Percentiles rank a stretch among this genome's conserved stretches.
These are phyloP conservation scores for Penicillium sp. DNA, from an alignment of 2,329 filamentous ascomycete genomes.

Conservation along the genomic window DNA sequence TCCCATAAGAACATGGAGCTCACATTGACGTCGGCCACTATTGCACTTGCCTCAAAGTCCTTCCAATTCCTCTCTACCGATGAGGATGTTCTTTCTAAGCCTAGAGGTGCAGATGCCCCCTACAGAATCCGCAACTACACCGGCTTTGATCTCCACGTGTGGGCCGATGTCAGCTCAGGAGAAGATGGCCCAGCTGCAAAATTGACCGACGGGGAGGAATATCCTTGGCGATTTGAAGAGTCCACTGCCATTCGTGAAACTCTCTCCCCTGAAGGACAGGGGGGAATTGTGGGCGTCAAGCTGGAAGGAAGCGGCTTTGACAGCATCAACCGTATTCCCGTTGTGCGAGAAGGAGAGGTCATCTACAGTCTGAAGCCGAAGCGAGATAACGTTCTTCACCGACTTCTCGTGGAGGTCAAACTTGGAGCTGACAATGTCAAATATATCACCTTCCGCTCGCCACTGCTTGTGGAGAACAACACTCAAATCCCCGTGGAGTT, in stretches of 20 bases:
- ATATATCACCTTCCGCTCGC: constrained; percentile 92
- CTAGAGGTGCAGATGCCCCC: constrained; percentile 84
- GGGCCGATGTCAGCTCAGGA: constrained; percentile 73
- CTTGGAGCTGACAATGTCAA: constrained; percentile 96
- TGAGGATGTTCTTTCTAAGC: constrained; percentile 90
- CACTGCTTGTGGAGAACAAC: constrained; percentile 88
- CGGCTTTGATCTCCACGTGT: constrained; percentile 83
- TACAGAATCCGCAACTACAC: constrained; percentile 96
- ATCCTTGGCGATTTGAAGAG: constrained; percentile 94
- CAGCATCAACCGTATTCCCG: constrained; percentile 78
- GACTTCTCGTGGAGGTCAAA: constrained; percentile 86
- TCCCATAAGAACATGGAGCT: constrained; percentile 91
- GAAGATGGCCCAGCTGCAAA: constrained; percentile 68
- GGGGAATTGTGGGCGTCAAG: constrained; percentile 75
- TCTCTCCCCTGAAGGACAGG: constrained; percentile 77
- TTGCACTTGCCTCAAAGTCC: constrained; percentile 89
- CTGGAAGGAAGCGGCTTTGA: constrained; percentile 95
- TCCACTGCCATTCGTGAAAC: constrained; percentile 96
- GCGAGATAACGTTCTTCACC: constrained; percentile 80
- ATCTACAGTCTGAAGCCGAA: constrained; percentile 87
- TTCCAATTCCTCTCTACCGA: constrained; percentile 85
- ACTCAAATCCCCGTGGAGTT: constrained; percentile 95
- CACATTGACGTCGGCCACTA: constrained; percentile 88
- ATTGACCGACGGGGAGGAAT: constrained; percentile 84
- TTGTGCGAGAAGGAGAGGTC: constrained; percentile 92